phyloP scores from a whole-genome alignment of 139 green algal species.

The Micractinium sp. region DNA sequence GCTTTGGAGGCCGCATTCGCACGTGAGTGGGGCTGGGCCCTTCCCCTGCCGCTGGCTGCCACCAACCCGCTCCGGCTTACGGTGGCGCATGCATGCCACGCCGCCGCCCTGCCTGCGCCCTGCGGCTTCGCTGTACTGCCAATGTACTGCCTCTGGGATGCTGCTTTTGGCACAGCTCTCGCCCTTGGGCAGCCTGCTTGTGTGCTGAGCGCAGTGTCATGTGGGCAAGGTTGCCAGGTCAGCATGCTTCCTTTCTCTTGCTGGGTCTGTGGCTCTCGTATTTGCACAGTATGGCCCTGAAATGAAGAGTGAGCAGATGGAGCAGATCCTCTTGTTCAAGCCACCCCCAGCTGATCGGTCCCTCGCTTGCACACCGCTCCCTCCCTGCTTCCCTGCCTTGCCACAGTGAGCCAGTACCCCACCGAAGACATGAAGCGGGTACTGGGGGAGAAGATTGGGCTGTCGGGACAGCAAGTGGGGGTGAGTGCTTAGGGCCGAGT shows the following conservation, averaged over 20 bases:
- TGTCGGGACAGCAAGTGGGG: conserved; percentile 78
- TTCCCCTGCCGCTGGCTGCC: background rate
- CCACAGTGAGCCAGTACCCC: conserved; percentile 68
- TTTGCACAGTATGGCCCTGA: background rate
- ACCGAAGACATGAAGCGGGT: conserved; percentile 59
- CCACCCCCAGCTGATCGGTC: background rate
- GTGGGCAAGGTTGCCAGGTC: too few relatives aligned
- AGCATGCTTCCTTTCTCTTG: too few relatives aligned
- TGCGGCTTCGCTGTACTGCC: background rate
- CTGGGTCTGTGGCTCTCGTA: background rate
- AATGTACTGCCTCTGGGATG: too few relatives aligned
- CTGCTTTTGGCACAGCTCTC: too few relatives aligned
- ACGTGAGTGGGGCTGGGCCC: conserved; percentile 39
- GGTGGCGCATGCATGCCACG: background rate
- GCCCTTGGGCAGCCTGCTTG: too few relatives aligned
- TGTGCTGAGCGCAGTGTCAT: too few relatives aligned
- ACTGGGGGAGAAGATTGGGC: conserved; percentile 67
- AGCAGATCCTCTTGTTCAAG: background rate
- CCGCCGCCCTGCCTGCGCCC: background rate
- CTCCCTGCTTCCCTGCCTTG: background rate
- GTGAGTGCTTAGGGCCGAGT: conserved; percentile 40
- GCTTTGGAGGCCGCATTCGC: conserved; percentile 77
- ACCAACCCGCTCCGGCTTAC: background rate
- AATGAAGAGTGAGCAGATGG: background rate
- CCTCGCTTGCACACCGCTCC: background rate